These are phyloP conservation scores for Nicotiana rustica DNA, from an alignment of 305 asterid genomes.

Conservation along the genomic window DNA sequence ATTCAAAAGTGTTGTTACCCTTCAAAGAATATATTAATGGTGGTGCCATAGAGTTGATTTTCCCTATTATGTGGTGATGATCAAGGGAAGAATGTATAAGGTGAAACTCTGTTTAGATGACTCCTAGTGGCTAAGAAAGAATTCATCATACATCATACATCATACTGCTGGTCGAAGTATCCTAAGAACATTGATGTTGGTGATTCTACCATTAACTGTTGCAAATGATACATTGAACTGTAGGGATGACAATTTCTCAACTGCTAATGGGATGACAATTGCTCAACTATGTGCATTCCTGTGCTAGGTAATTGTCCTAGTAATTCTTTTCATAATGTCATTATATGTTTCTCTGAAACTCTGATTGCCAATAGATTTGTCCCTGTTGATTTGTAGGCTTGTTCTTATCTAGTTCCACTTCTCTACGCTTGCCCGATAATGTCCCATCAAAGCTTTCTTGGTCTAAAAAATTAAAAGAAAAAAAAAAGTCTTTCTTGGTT, in stretches of 20 bases:
- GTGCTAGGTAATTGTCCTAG: neutral
- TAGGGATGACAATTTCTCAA: no score
- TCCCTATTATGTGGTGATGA: neutral
- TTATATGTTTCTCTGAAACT: conserved; percentile 11
- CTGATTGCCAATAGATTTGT: conserved; percentile 9
- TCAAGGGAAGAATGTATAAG: neutral
- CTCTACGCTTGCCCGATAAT: neutral
- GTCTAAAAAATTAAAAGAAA: no score
- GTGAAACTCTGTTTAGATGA: neutral
- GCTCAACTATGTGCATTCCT: conserved; percentile 5
- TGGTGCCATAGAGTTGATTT: conserved; percentile 1
- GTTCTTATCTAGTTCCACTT: neutral
- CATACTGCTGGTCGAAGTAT: neutral
- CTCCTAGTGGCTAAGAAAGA: neutral
- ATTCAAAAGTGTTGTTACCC: neutral
- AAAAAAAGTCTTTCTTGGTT: neutral
- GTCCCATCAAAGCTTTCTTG: neutral
- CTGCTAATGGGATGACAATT: neutral
- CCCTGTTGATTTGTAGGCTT: neutral
- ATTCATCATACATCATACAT: neutral
- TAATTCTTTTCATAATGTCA: conserved; percentile 12
- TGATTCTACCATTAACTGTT: conserved; percentile 3
- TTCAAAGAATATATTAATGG: neutral
- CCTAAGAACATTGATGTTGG: conserved; percentile 1
- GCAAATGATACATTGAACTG: neutral